Base-by-base conservation (phyloP, 1,139 yeast species). In the Insectozyma bohioensis region DNA sequence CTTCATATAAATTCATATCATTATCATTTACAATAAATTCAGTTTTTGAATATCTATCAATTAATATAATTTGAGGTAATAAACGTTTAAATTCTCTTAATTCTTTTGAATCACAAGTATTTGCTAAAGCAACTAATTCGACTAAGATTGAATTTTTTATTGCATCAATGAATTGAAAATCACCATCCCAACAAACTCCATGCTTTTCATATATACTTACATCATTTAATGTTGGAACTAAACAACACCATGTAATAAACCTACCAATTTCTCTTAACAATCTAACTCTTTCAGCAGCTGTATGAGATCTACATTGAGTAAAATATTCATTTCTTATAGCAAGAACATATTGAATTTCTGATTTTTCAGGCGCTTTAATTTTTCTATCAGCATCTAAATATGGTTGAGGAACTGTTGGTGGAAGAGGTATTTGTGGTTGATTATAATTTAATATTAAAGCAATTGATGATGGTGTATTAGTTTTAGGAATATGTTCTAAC, bases 391-490 rank as follows among this genome's bases (percentile, higher is more conserved):
- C 61, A 35, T 64, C 65, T 31, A 71, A 47, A 39, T 55, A 69
- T 0, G 75, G 74, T 27, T 53, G 56, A 2, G 77, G 77, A 6
- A 67, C 41, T 6, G 55, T 60, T 3, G 72, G 66, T 17, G 75
- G 73, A 14, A 54, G 41, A 2, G 42, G 34, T 3, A 47, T 30
- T 6, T 38, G 12, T 18, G 39, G 35, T 2, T 41, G 36, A 16
- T 47, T 40, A 12, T 40, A 29, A 12, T 45, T 40, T 16, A 54
- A 43, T 5, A 60, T 34, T 13, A 56, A 33, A 3, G 51, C 37
- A 5, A 52, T 35, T 9, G 56, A 47, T 7, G 30, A 27, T 5
- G 63, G 61, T 9, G 49, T 37, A 6, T 31, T 31, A 6, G 40
- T 30, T 8, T 30, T 28, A 3, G 54, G 53, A 4, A 52, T 29